Conservation (phyloP, 1,284 basidiomycete species). For the Mycena citricolor region DNA sequence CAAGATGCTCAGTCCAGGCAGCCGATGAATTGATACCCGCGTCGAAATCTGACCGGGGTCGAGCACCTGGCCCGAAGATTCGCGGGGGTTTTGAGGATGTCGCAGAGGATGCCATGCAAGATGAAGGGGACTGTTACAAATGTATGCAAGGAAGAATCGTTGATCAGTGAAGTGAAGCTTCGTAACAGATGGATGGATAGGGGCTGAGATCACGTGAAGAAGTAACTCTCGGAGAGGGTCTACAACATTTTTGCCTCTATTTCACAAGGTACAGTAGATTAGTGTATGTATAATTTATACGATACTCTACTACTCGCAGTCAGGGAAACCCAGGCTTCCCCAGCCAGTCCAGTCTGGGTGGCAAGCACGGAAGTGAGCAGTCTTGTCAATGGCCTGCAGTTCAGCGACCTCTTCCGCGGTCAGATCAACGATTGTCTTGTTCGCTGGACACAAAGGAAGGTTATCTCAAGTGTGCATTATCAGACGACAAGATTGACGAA, state of each 20-base stretch:
- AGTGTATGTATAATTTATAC: too few relatives aligned
- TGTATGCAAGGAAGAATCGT: too few relatives aligned
- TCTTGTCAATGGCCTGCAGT: slow-evolving; percentile 57
- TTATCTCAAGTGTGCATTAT: too few relatives aligned
- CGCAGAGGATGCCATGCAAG: slow-evolving; percentile 11
- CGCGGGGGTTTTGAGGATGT: slow-evolving; percentile 16
- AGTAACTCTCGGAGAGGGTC: too few relatives aligned
- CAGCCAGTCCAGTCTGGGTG: slow-evolving; percentile 63
- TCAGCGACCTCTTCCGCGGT: slow-evolving; percentile 55
- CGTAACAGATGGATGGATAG: too few relatives aligned
- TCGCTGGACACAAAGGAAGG: too few relatives aligned
- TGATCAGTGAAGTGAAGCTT: too few relatives aligned
- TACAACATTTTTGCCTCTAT: too few relatives aligned
- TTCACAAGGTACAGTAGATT: too few relatives aligned
- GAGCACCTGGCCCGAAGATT: not conserved
- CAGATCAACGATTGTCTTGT: slow-evolving; percentile 56
- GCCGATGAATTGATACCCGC: slow-evolving; percentile 72
- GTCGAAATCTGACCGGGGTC: slow-evolving; percentile 52
- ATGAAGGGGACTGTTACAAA: too few relatives aligned
- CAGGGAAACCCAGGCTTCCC: slow-evolving; percentile 61
- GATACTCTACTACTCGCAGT: slow-evolving; percentile 50
- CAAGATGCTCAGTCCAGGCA: slow-evolving; percentile 69
- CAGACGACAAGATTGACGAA: slow-evolving; percentile 28
- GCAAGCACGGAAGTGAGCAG: slow-evolving; percentile 51
- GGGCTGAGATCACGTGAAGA: too few relatives aligned